Conservation (phyloP, 441 rosid species). For the Hura crepitans region DNA sequence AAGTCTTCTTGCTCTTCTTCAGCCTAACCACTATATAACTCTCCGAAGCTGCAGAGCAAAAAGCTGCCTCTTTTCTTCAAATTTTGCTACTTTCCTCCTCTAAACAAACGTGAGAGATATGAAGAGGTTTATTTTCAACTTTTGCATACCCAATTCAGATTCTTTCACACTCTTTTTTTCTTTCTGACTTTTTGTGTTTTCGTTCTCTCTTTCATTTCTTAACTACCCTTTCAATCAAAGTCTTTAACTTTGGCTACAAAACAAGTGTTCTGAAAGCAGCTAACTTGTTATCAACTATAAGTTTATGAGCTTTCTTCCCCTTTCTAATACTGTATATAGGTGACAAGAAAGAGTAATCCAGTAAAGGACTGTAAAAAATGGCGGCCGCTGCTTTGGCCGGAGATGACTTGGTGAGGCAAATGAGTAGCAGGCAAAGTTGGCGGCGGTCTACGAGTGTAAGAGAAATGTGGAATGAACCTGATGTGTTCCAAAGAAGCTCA, state of each 20-base stretch:
- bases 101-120: neutral
- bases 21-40: neutral
- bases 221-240: neutral
- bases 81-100: neutral
- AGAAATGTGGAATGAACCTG: constrained; percentile 32
- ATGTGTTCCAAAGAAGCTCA: constrained; percentile 30
- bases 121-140: neutral
- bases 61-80: neutral
- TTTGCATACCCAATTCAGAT: constrained; percentile 5
- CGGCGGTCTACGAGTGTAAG: constrained; percentile 30
- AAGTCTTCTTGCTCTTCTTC: neutral
- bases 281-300: neutral
- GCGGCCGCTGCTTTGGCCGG: constrained; percentile 14
- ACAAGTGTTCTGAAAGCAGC: too few relatives aligned
- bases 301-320: neutral
- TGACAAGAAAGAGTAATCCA: neutral
- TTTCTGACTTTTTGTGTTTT: neutral
- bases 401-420: constrained; percentile 11
- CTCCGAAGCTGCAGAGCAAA: neutral
- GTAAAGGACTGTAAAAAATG: constrained; percentile 5
- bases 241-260: too few relatives aligned
- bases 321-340: neutral
- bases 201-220: constrained; percentile 7
- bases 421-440: constrained; percentile 9
- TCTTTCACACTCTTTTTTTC: neutral